Conservation (phyloP, 2,329 filamentous ascomycete genomes). For the Bipolaris gigantea region DNA sequence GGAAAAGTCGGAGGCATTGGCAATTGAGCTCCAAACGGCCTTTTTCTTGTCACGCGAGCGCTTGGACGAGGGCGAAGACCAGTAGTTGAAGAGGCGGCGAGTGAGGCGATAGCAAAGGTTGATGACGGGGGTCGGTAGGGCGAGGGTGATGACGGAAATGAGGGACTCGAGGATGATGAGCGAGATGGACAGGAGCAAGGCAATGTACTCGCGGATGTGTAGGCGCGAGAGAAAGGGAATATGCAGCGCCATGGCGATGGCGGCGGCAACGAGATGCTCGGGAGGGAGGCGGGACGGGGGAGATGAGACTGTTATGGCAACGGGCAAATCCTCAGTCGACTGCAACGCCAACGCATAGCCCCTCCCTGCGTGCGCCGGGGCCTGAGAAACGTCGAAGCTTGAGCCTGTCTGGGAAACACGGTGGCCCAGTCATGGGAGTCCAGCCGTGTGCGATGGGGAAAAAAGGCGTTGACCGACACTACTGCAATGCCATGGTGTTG, state of each 20-base stretch:
- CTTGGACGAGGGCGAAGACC: conserved; percentile 70
- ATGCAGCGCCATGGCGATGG: conserved; percentile 49
- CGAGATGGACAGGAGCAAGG: conserved; percentile 79
- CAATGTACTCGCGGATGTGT: conserved; percentile 74
- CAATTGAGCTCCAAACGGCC: conserved; percentile 74
- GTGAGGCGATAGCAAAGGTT: conserved; percentile 81
- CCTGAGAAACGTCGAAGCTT: conserved; percentile 5
- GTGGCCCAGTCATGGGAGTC: conserved; percentile 6
- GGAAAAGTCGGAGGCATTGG: conserved; percentile 86
- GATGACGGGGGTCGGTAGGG: conserved; percentile 80
- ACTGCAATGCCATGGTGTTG: neutral
- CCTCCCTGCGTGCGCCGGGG: conserved; percentile 8
- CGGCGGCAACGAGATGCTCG: conserved; percentile 5
- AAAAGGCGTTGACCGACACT: conserved; percentile 11
- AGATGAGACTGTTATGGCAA: conserved; percentile 4
- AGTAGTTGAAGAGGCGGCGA: conserved; percentile 76
- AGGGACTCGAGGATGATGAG: conserved; percentile 81
- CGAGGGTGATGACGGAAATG: conserved; percentile 83
- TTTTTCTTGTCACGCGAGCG: conserved; percentile 69
- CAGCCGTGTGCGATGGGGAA: neutral
- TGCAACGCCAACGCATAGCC: conserved; percentile 10
- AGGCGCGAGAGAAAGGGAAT: conserved; percentile 67
- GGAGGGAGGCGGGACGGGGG: neutral
- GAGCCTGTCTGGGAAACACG: conserved; percentile 1
- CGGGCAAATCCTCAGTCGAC: neutral